These are phyloP conservation scores for Picea abies DNA, from an alignment of 83 land plant species.

Conservation along the genomic window DNA sequence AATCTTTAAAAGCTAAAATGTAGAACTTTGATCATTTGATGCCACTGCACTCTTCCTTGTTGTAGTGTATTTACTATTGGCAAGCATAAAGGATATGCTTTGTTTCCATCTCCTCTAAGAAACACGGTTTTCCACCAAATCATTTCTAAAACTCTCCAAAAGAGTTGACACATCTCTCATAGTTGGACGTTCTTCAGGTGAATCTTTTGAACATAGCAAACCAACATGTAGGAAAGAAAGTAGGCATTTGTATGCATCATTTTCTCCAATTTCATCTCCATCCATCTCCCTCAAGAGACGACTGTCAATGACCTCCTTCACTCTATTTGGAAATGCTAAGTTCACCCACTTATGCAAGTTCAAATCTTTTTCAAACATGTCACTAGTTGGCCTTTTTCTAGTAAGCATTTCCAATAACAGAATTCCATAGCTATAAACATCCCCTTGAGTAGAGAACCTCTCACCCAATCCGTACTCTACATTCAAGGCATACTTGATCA, in stretches of 20 bases:
- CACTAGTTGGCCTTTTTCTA: not conserved
- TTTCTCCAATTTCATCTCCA: not conserved
- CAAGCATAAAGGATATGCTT: not conserved
- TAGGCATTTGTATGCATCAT: not conserved
- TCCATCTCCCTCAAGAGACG: not conserved
- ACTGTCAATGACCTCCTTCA: not conserved
- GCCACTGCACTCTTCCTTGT: not conserved
- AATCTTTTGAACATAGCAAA: slow-evolving; percentile 7
- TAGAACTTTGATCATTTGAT: not conserved
- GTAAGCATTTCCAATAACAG: not conserved
- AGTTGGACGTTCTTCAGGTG: not conserved
- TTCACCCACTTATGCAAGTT: not conserved
- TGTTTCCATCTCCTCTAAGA: not conserved
- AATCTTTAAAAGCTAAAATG: not conserved
- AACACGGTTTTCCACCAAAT: not conserved
- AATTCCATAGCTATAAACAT: slow-evolving; percentile 1
- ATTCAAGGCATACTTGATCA: not conserved
- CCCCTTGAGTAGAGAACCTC: not conserved
- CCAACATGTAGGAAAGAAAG: slow-evolving; percentile 1
- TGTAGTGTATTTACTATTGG: not conserved
- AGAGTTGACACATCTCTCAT: not conserved
- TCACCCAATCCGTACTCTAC: not conserved
- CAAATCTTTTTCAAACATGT: not conserved
- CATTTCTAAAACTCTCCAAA: not conserved
- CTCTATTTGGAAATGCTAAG: not conserved